phyloP scores from a whole-genome alignment of 306 rosid species.

The Gastrolobium villosum region DNA sequence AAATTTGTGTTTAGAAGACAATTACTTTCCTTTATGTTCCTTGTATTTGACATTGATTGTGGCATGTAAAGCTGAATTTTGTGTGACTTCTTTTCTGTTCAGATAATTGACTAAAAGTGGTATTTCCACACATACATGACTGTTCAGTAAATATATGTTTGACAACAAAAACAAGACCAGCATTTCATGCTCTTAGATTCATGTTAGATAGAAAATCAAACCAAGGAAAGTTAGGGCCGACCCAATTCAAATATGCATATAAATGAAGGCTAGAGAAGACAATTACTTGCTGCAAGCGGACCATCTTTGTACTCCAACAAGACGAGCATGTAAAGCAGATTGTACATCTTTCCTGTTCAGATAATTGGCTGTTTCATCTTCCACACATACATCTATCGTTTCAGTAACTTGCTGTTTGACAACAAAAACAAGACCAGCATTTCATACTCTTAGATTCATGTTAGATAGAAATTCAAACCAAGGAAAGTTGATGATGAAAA shows the following conservation, averaged over 20 bases:
- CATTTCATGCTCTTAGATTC: conserved; percentile 31
- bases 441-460: conserved; percentile 16
- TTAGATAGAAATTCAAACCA: conserved; percentile 26
- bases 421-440: conserved; percentile 34
- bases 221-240: conserved; percentile 3
- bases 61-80: conserved; percentile 86
- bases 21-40: conserved; percentile 83
- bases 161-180: conserved; percentile 26
- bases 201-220: conserved; percentile 22
- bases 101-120: conserved; percentile 79
- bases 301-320: conserved; percentile 84
- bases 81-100: conserved; percentile 84
- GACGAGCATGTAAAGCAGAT: conserved; percentile 81
- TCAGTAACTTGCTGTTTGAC: conserved; percentile 71
- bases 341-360: conserved; percentile 85
- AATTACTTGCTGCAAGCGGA: conserved; percentile 92
- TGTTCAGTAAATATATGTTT: conserved; percentile 73
- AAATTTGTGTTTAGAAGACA: conserved; percentile 10
- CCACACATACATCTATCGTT: conserved; percentile 90
- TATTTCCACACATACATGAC: conserved; percentile 97
- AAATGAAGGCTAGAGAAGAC: conserved; percentile 8
- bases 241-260: too few relatives aligned
- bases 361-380: conserved; percentile 85
- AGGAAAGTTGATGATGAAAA: not conserved
- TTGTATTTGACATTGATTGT: too few relatives aligned